These are phyloP conservation scores for Tetrahymena elliotti DNA, from an alignment of 73 alveolate species.

Conservation along the genomic window DNA sequence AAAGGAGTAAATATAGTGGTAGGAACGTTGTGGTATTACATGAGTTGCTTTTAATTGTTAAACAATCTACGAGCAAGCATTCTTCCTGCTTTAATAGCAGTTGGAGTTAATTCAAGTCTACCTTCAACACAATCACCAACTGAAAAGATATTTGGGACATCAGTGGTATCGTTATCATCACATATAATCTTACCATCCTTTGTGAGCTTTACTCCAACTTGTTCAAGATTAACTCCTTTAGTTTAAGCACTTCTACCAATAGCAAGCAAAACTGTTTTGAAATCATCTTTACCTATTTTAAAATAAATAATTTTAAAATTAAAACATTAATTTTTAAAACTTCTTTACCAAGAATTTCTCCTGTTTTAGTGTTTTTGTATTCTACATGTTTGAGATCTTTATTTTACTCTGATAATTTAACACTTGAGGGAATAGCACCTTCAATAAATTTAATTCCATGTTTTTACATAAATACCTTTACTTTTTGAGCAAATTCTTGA, in stretches of 20 bases:
- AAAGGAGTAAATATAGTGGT: conserved; percentile 98
- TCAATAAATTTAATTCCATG: conserved; percentile 78
- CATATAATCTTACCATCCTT: conserved; percentile 73
- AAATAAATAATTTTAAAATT: background rate
- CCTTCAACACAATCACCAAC: conserved; percentile 96
- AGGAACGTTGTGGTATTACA: conserved; percentile 92
- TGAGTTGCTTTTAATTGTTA: conserved; percentile 65
- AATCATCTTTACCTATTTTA: conserved; percentile 53
- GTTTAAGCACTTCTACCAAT: conserved; percentile 90
- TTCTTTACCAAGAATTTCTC: background rate
- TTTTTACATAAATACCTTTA: conserved; percentile 77
- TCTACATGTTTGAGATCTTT: conserved; percentile 59
- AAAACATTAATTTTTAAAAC: background rate
- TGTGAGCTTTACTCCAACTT: conserved; percentile 76
- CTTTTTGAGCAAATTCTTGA: conserved; percentile 90
- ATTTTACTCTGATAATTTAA: conserved; percentile 69
- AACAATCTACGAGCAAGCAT: conserved; percentile 86
- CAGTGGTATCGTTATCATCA: conserved; percentile 78
- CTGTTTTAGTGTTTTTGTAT: conserved; percentile 49
- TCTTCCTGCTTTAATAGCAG: conserved; percentile 97
- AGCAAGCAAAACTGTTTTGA: conserved; percentile 88
- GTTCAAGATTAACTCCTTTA: conserved; percentile 62
- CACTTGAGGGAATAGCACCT: conserved; percentile 71
- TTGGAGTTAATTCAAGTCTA: conserved; percentile 95
- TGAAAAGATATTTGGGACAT: conserved; percentile 86